Evolutionary conservation across 2,329 filamentous ascomycete species (phyloP).

Genomic region (Colletotrichum liriopes): DNA sequence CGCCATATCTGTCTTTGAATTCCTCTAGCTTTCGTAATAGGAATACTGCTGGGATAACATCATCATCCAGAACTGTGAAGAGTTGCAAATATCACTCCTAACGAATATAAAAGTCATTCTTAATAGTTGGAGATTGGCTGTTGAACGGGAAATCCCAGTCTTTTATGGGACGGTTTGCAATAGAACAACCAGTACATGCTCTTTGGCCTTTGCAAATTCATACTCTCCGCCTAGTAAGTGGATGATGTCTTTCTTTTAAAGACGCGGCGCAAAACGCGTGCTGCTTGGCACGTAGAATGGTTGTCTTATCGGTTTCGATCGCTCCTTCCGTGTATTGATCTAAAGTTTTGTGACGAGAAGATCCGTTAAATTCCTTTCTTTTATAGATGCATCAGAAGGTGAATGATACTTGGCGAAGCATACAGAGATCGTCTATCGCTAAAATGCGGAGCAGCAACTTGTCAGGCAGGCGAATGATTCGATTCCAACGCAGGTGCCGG

Average conservation of each 20-base stretch:
- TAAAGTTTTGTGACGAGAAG: not conserved
- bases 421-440: not conserved
- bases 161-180: not conserved
- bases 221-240: not conserved
- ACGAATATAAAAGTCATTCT: too few species aligned
- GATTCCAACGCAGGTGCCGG: not conserved
- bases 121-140: not conserved
- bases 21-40: not conserved
- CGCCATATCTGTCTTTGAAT: not conserved
- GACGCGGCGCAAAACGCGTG: not conserved
- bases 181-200: not conserved
- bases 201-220: rapidly evolving
- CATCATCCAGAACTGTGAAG: not conserved
- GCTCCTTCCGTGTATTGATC: not conserved
- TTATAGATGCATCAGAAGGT: slow-evolving; percentile 8
- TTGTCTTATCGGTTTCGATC: not conserved
- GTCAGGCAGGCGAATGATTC: not conserved
- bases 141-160: not conserved
- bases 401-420: slow-evolving; percentile 12
- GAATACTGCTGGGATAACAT: not conserved
- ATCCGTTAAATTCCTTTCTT: not conserved
- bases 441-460: not conserved
- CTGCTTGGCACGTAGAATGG: not conserved
- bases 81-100: not conserved
- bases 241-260: not conserved